Percentiles rank a stretch among this genome's conserved stretches.
Evolutionary conservation across 2,329 filamentous ascomycete species (phyloP).

Genomic region (Botrytis fabae): DNA sequence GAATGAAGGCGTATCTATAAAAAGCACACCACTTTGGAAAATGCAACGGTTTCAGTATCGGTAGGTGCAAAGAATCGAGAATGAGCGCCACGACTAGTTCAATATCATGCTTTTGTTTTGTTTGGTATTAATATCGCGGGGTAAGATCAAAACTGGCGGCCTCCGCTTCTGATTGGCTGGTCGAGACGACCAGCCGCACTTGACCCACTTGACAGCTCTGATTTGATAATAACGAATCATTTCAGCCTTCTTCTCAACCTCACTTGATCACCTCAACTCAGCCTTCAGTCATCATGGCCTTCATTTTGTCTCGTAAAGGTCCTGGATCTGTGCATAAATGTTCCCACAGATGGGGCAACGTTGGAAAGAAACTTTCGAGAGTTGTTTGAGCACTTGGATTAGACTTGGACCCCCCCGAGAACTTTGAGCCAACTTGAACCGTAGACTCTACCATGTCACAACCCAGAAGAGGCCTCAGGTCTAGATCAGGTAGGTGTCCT

Average conservation of each 20-base stretch:
- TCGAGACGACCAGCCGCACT: constrained; percentile 5
- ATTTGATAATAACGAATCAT: not conserved
- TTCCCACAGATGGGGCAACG: not conserved
- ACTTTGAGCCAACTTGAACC: not conserved
- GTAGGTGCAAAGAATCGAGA: not conserved
- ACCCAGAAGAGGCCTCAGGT: not conserved
- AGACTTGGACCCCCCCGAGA: not conserved
- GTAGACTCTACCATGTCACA: not conserved
- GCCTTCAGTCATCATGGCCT: not conserved
- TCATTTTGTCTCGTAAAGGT: not conserved
- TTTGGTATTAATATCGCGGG: not conserved
- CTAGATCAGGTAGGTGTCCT: not conserved
- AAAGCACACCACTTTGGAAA: not conserved
- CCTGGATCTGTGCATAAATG: not conserved
- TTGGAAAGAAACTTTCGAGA: not conserved
- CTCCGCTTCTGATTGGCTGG: constrained; percentile 2
- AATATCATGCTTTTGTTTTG: not conserved
- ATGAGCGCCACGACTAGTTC: not conserved
- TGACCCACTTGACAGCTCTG: not conserved
- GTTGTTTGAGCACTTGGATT: not conserved
- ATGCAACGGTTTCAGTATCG: not conserved
- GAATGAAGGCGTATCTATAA: not conserved
- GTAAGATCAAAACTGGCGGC: not conserved
- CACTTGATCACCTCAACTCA: constrained; percentile 8
- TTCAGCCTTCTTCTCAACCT: constrained; percentile 1